Base-by-base conservation (phyloP, 2,329 filamentous ascomycete genomes). In the Hymenoscyphus fructigenus region DNA sequence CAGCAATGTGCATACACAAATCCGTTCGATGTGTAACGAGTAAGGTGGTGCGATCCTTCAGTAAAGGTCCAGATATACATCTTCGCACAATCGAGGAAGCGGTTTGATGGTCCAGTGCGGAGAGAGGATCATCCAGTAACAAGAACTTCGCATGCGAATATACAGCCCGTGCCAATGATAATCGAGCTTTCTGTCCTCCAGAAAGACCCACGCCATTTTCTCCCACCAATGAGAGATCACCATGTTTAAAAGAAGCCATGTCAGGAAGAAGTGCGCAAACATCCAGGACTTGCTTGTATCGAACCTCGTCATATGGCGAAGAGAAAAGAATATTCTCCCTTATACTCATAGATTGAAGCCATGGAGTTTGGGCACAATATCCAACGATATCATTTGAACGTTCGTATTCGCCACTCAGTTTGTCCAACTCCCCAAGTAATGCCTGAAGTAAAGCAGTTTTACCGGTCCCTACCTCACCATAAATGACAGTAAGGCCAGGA, bases 341-440 rank as follows among this genome's bases (percentile, higher is more conserved):
- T 29, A 90, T 88, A 65, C 82, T 89, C 86, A 89, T 89, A 66
- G 85, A 89, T 69, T 90, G 86, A 0, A 90, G 78, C 88, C 88
- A 90, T 1, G 88, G 86, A 5, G 83, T 86, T 68, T 90, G 88
- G 1, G 84, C 81, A 75, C 87, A 89, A 72, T 88, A 90, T 5
- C 83, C 88, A 7, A 89, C 79, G 68, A 84, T 82, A 66, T 85
- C 82, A 47, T 83, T 81, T 12, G 85, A 82, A 20, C 82, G 79
- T 23, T 81, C 76, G 14, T 84, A 79, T 44, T 70, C 57, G 7
- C 68, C 67, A 62, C 64, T 58, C 20, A 63, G 36, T n/a, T 70
- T 66, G 53, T 76, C 74, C 55, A 74, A 65, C 62, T 76, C 75
- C n/a, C 74, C 75, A 20, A 76, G 72, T 15, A 75, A 36, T 14